Base-by-base conservation (phyloP, 371 early-diverging fungal species). In the Parasitella parasitica region DNA sequence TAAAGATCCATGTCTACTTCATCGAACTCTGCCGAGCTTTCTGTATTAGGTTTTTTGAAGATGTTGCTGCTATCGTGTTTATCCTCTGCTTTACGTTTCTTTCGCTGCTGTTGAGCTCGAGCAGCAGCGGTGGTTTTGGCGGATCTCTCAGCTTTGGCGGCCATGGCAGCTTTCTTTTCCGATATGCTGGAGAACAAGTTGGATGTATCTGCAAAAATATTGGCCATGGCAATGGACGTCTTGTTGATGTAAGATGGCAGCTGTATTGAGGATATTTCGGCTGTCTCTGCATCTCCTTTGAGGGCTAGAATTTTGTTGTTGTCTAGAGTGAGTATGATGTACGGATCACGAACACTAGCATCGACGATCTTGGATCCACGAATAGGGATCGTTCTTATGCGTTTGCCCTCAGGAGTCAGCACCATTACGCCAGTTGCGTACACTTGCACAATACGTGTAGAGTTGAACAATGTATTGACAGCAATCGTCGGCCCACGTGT, bases 321-420 rank as follows among this genome's bases (percentile, higher is more conserved):
- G 51, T 85, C 86, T 59, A 87, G 72, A 38, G 84, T 77, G 7
- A 96, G 63, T n/a, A 95, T 57, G 15, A 96, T 80, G 61, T 91
- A 94, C 0, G 94, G 94, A 67, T 95, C 95, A 2, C 76, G 72
- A 32, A 97, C 86, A 63, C 86, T 83, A 12, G 93, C 91, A 13
- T 89, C 86, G 0, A 89, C 80, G 52, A 94, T 84, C 61, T 80
- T 54, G 61, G 78, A 61, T 73, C 89, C 84, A 18, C 86, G 88
- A 8, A 91, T 76, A 39, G 84, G 81, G 2, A 89, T 66, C 16
- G 85, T 74, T 56, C 88, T 83, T 8, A 82, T 57, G 28, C 80
- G 73, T 54, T 80, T 87, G 20, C 89, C 88, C 48, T 83, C 90
- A 30, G 83, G 71, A 48, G 91, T 84, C 1, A 95, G 64, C 0